Evolutionary conservation across 495 filamentous ascomycete species (phyloP).

Genomic region (Geopyxis carbonaria): DNA sequence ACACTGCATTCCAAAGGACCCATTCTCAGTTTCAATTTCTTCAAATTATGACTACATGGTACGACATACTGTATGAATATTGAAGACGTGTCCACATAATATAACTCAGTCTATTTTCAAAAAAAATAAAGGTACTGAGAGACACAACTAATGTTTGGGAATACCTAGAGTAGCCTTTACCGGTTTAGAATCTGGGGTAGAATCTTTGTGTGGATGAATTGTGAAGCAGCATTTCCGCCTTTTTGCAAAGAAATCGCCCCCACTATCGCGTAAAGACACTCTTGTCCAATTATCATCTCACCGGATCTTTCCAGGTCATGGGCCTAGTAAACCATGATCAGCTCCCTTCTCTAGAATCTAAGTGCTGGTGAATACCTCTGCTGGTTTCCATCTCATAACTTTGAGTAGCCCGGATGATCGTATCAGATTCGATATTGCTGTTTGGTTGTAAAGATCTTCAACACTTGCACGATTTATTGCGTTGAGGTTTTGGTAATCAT

Average conservation of each 20-base stretch:
- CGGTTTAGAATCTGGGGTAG: constrained; percentile 30
- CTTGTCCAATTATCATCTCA: constrained; percentile 49
- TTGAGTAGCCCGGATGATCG: constrained; percentile 35
- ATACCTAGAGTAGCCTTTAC: too few relatives aligned
- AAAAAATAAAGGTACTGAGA: too few relatives aligned
- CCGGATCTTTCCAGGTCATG: constrained; percentile 56
- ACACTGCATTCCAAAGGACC: too few relatives aligned
- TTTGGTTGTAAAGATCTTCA: constrained; percentile 42
- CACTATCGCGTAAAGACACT: constrained; percentile 65
- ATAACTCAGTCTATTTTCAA: too few relatives aligned
- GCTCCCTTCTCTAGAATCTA: neutral
- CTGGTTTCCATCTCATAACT: constrained; percentile 77
- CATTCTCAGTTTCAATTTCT: too few relatives aligned
- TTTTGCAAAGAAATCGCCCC: constrained; percentile 75
- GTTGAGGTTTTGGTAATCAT: constrained; percentile 51
- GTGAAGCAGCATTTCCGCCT: constrained; percentile 60
- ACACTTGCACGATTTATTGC: constrained; percentile 43
- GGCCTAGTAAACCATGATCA: constrained; percentile 34
- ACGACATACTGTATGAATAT: too few relatives aligned
- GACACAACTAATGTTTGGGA: too few relatives aligned
- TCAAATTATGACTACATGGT: too few relatives aligned
- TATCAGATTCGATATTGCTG: constrained; percentile 47
- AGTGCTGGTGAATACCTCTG: constrained; percentile 36
- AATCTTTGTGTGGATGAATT: constrained; percentile 60
- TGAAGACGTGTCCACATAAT: too few relatives aligned